A percentile compares a stretch with the other conserved stretches of the same genome.
These are phyloP conservation scores for Fusarium sp. DNA, from an alignment of 2,329 filamentous ascomycete species.

Conservation along the genomic window DNA sequence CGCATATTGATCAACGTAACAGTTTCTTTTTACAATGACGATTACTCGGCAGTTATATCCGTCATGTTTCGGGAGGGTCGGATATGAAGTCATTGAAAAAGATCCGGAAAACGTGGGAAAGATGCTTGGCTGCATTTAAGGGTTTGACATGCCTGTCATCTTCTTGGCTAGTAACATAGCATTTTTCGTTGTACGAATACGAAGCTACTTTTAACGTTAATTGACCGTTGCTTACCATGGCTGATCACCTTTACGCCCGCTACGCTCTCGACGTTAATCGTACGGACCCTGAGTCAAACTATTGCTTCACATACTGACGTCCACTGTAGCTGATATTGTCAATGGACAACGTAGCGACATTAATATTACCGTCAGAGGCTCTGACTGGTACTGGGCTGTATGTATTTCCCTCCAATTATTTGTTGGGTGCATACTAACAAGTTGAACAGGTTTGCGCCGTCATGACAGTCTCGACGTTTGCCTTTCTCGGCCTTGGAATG, in stretches of 20 bases:
- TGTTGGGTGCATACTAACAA: too few relatives aligned
- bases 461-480: conserved; percentile 67
- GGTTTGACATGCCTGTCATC: neutral
- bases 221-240: neutral
- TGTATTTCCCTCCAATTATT: neutral
- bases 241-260: neutral
- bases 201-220: neutral
- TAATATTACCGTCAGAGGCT: conserved; percentile 69
- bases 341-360: conserved; percentile 58
- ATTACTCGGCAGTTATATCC: conserved; percentile 24
- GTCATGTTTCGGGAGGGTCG: neutral
- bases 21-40: neutral
- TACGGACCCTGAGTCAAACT: too few relatives aligned
- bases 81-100: conserved; percentile 20
- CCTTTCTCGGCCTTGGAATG: conserved; percentile 64
- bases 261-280: too few relatives aligned
- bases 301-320: too few relatives aligned
- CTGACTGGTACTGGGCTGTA: conserved; percentile 70
- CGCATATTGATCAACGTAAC: neutral
- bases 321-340: conserved; percentile 8
- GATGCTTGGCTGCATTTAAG: neutral
- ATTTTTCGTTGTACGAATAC: neutral
- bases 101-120: neutral
- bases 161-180: neutral
- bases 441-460: conserved; percentile 61